Evolutionary conservation across 2,329 filamentous ascomycete species (phyloP).

Genomic region (Ophiostoma fasciatum): DNA sequence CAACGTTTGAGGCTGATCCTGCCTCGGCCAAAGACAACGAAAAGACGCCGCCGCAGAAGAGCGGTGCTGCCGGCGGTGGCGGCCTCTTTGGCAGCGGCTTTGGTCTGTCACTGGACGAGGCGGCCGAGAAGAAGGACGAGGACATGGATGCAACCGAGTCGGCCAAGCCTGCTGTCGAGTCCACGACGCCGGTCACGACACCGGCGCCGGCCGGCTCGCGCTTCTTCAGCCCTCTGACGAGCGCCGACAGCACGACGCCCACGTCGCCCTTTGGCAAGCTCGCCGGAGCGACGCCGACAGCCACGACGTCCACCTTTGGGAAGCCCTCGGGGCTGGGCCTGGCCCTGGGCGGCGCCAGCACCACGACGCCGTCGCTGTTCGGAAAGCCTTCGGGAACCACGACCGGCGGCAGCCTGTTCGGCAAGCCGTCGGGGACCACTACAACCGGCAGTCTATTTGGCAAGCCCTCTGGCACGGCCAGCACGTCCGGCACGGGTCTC

Average conservation of each 20-base stretch:
- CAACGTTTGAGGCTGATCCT: conserved; percentile 51
- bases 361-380: conserved; percentile 1
- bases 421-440: neutral
- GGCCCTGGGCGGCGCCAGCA: neutral
- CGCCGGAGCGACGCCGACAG: neutral
- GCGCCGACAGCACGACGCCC: neutral
- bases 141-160: conserved; percentile 31
- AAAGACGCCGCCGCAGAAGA: conserved; percentile 24
- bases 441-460: conserved; percentile 1
- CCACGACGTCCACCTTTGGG: conserved; percentile 1
- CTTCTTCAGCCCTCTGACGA: conserved; percentile 11
- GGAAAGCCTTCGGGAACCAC: conserved; percentile 1
- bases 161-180: conserved; percentile 13
- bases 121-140: conserved; percentile 28
- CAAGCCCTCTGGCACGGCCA: conserved; percentile 11
- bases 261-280: conserved; percentile 7
- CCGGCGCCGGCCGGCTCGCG: conserved; percentile 12
- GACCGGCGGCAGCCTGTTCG: conserved; percentile 2
- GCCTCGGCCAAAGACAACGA: conserved; percentile 43
- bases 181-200: conserved; percentile 14
- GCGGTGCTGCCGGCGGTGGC: conserved; percentile 14
- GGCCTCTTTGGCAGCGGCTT: conserved; percentile 48
- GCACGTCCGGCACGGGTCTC: conserved; percentile 1
- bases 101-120: conserved; percentile 34
- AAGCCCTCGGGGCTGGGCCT: conserved; percentile 4